A percentile compares a stretch with the other conserved stretches of the same genome.
phyloP scores from a whole-genome alignment of 164 flowering plant genomes.

The Warburgia ugandensis region DNA sequence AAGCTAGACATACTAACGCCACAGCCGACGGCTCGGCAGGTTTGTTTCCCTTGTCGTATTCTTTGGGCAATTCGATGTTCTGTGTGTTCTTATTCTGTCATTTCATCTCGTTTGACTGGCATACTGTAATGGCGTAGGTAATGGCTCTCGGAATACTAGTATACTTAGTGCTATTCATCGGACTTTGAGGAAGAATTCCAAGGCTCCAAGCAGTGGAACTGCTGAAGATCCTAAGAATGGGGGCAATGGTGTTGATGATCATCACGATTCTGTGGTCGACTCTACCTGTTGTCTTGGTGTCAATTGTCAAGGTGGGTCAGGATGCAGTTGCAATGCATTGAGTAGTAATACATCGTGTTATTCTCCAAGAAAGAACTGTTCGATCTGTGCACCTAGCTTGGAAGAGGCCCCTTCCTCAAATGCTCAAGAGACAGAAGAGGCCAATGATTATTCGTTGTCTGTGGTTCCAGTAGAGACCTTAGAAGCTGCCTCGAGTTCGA shows the following conservation, averaged over 20 bases:
- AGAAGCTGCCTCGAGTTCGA: slow-evolving; percentile 29
- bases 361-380: slow-evolving; percentile 43
- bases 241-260: neutral
- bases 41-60: neutral
- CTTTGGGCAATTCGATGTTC: neutral
- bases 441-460: slow-evolving; percentile 42
- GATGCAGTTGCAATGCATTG: too few species aligned
- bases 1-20: slow-evolving; percentile 18
- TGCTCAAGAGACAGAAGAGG: slow-evolving; percentile 7
- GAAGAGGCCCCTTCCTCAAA: slow-evolving; percentile 8
- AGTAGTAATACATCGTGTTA: too few species aligned
- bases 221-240: neutral
- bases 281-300: too few species aligned
- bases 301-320: too few species aligned
- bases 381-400: slow-evolving; percentile 31
- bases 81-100: neutral
- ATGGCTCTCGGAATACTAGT: too few species aligned
- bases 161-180: slow-evolving; percentile 37
- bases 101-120: neutral
- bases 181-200: slow-evolving; percentile 32
- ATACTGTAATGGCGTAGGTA: too few species aligned
- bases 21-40: slow-evolving; percentile 14
- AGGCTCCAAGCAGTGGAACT: slow-evolving; percentile 11
- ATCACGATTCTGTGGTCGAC: slow-evolving; percentile 3
- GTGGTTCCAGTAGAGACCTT: slow-evolving; percentile 41